Percentiles rank a stretch among this genome's conserved stretches.
Conservation (phyloP, 257 asterid species). For the Plantago major region DNA sequence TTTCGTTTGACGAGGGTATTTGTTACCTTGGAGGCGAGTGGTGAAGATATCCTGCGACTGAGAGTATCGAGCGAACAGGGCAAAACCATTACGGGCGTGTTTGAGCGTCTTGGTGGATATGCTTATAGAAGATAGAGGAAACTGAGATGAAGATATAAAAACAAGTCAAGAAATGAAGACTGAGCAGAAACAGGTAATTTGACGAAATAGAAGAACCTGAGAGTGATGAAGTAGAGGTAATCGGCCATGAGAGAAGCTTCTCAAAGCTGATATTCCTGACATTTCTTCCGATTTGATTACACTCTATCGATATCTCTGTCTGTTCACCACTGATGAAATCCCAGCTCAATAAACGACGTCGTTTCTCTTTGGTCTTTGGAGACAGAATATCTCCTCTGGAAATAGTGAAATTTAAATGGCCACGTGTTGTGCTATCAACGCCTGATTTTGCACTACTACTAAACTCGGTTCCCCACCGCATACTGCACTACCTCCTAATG, state of each 20-base stretch:
- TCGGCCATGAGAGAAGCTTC: conserved; percentile 45
- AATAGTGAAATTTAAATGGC: conserved; percentile 18
- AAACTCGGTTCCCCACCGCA: no score
- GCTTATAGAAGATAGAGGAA: conserved; percentile 33
- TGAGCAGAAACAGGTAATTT: no score
- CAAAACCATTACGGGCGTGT: conserved; percentile 23
- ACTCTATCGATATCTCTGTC: neutral
- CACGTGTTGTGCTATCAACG: conserved; percentile 21
- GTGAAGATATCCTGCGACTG: conserved; percentile 75
- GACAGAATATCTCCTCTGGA: conserved; percentile 5
- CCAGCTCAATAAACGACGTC: neutral
- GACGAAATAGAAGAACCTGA: conserved; percentile 33
- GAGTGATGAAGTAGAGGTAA: conserved; percentile 40
- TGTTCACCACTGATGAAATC: conserved; percentile 4
- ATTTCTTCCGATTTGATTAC: conserved; percentile 18
- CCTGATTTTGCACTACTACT: neutral
- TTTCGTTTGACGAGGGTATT: no score
- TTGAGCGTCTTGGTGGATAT: conserved; percentile 31
- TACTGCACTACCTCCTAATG: no score
- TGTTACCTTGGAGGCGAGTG: conserved; percentile 79
- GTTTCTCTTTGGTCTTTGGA: neutral
- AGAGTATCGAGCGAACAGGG: conserved; percentile 57
- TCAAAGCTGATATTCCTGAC: conserved; percentile 57
- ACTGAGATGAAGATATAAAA: conserved; percentile 27
- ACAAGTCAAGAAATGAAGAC: no score